Evolutionary conservation across 169 alveolate genomes (phyloP), one percentile per base, ranked within the genome.

Genomic region (Plasmodium berghei): DNA sequence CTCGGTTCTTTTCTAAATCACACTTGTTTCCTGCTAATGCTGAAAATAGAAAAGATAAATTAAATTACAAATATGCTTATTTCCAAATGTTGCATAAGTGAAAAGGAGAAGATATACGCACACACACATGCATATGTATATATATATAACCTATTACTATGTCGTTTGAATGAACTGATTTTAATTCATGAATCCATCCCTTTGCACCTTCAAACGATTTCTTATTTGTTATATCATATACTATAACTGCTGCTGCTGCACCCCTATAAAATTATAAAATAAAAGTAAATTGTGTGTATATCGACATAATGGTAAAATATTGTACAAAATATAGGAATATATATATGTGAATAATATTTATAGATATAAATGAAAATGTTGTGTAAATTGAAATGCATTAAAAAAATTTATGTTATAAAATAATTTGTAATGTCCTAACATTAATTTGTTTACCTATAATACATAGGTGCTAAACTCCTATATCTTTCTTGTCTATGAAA

Each of bases 221-320:
- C 64, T 87, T 88, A 24, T 91, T 73, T 12, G 98, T 97, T 54
- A 96, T 96, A 64, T 96, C 98, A 83, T 96, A 97, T 16, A 97
- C 98, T 24, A 95, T 96, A 12, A 97, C 93, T 16, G 98, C 98
- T n/a, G 98, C 98, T 0, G 97, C 93, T 2, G 98, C 97, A 56
- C 98, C 98, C 87, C 98, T 72, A 72, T 14, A 64, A 22, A 22
- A 40, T 12, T 56, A 28, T 8, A 59, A 28, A 61, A 28, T 64
- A 40, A 54, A 80, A 55, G 45, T n/a, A 56, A 42, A 24, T 9
- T n/a, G 61, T 2, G 18, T 58, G 1, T 3, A 24, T 28, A 54
- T 24, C 6, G 26, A 3, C 12, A 61, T 22, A 61, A 61, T 5
- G 26, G 5, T 3, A 18, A n/a, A 20, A 20, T 20, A 6, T 22